Evolutionary conservation across 495 filamentous ascomycete species (phyloP), one percentile per base, ranked within the genome.

Genomic region (Aspergillus saccharolyticus): DNA sequence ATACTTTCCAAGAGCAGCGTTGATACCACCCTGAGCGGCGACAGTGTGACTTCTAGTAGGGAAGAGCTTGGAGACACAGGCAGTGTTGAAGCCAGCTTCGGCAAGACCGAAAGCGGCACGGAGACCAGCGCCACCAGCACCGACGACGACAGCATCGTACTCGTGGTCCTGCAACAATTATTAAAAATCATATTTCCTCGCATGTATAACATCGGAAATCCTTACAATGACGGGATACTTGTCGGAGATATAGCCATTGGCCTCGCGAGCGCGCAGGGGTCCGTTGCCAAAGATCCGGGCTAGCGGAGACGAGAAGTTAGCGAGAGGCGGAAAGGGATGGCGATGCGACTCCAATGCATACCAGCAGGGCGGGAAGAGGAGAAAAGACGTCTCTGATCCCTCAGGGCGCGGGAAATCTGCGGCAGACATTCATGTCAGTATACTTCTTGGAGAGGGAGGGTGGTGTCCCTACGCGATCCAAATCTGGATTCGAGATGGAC

Each of bases 61-160:
- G 79, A 97, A 97, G 28, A 97, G 85, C 80, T 97, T 97, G 43
- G 90, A 96, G 76, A 97, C 94, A 79, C 93, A 97, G 54, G 93
- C 93, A 53, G 91, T 96, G 74, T 97, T 96, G 82, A 97, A 96
- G 48, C 93, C 93, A 66, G 93, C 93, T 77, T 97, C 93, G 61
- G 93, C 93, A 55, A 97, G 84, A 75, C 93, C 93, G 76, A 97
- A 96, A 47, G 93, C 93, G 52, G 93, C 93, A 66, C 93, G 90
- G 61, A 97, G 84, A 76, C 93, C 93, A 58, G 93, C 85, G 67
- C 93, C 93, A 63, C 93, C 93, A 60, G 93, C 93, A 69, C 93
- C 93, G 59, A 97, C 89, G 52, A 97, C 93, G 64, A 97, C 80
- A 39, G 94, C 94, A 87, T 88, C 85, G 68, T 89, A 89, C 69